Evolutionary conservation across 176 grass and related monocot species (phyloP).

Genomic region (Juncus effusus): DNA sequence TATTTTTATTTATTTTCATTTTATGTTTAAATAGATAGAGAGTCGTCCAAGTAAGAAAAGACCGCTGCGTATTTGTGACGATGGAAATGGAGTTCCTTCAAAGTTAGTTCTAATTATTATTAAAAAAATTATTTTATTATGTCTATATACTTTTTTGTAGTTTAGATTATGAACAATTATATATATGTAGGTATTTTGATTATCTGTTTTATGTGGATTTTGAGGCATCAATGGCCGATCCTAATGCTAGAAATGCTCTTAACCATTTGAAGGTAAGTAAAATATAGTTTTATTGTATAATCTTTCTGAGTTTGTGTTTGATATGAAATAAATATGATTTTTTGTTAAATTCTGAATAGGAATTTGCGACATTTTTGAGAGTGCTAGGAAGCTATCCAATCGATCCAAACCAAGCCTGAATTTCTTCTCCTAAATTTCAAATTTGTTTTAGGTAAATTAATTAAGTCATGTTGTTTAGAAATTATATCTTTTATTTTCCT

Average conservation of each 20-base stretch:
- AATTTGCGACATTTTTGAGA: conserved; percentile 69
- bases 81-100: conserved; percentile 36
- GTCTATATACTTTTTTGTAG: background rate
- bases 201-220: conserved; percentile 94
- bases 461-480: too few relatives aligned
- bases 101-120: conserved; percentile 45
- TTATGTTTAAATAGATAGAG: conserved; percentile 55
- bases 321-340: background rate
- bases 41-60: conserved; percentile 67
- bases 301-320: background rate
- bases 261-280: conserved; percentile 60
- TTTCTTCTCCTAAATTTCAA: conserved; percentile 6
- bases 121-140: background rate
- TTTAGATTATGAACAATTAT: background rate
- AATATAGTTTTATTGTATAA: background rate
- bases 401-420: conserved; percentile 56
- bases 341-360: conserved; percentile 30
- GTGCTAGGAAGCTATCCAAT: conserved; percentile 73
- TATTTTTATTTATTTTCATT: background rate
- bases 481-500: too few relatives aligned
- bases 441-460: conserved; percentile 14
- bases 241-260: conserved; percentile 72
- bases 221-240: conserved; percentile 81
- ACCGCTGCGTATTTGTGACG: conserved; percentile 65
- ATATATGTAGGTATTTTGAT: conserved; percentile 64